Evolutionary conservation across 495 filamentous ascomycete genomes (phyloP).

Genomic region (Neurospora intermedia): DNA sequence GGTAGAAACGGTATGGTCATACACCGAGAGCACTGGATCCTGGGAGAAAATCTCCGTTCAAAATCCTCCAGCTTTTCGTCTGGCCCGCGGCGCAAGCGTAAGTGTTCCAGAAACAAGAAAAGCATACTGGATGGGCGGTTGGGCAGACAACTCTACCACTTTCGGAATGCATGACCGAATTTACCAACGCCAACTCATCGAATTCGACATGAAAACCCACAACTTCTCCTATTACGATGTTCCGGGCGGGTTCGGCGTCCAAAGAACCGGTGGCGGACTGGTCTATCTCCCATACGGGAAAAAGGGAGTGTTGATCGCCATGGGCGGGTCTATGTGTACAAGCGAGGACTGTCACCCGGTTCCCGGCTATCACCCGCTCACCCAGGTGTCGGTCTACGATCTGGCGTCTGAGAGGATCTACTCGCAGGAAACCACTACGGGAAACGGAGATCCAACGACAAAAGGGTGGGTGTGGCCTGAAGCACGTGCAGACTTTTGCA

Average conservation of each 20-base stretch:
- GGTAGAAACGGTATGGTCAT: not conserved
- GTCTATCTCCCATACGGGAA: not conserved
- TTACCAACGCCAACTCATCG: not conserved
- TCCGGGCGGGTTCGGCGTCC: not conserved
- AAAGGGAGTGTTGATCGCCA: not conserved
- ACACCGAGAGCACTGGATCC: not conserved
- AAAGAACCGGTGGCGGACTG: not conserved
- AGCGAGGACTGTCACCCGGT: not conserved
- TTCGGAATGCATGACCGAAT: not conserved
- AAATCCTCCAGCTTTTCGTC: not conserved
- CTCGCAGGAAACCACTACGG: not conserved
- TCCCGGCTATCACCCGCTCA: not conserved
- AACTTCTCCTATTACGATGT: not conserved
- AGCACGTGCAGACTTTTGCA: not conserved
- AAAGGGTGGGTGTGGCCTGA: not conserved
- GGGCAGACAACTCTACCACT: not conserved
- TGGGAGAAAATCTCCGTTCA: not conserved
- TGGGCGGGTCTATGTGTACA: not conserved
- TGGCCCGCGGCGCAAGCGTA: not conserved
- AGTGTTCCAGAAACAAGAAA: not conserved
- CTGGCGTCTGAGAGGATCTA: not conserved
- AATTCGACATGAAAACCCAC: not conserved
- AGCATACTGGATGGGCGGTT: not conserved
- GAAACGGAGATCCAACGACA: not conserved
- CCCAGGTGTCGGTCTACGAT: not conserved